Evolutionary conservation across 129 eudicot genomes (phyloP), one percentile per base, ranked within the genome.

Genomic region (Lactuca sativa): DNA sequence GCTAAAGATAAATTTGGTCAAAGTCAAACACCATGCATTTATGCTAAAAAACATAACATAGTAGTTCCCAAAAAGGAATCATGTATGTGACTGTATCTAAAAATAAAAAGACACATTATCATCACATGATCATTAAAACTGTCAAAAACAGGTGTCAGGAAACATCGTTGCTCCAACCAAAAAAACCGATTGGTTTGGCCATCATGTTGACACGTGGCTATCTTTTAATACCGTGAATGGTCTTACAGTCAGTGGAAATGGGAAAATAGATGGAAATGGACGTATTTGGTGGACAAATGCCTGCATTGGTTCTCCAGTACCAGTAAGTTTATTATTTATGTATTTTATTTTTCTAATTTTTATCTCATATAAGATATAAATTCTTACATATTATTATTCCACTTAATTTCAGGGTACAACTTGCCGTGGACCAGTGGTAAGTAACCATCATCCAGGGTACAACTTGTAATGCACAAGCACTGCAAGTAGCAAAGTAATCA

Each of bases 371-470:
- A 10, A 14, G 34, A 11, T 57, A 11, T 49, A 4, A 31, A 37
- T 47, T 63, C 32, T 68, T 74, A 72, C 67, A 44, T 59, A 37
- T 31, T 7, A 37, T 31, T 7, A 16, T 43, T 56, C 25, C 6
- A 9, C 62, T n/a, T 36, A 56, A 38, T 48, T 75, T 72, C 82
- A 87, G 95, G 84, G 80, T 21, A 61, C 51, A 67, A 7, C 65
- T 59, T 87, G 95, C 83, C 86, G 80, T 59, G 95, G 82, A 71
- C 88, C 95, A 67, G 57, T 75, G 33, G 95, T 84, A 80, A 77
- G 90, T 77, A 75, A 67, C 32, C 55, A 32, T 11, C 16, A 69
- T 41, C 41, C 52, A 38, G 1, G 15, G 52, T 47, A 47, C 15
- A 47, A 43, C 49, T 43, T 43, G 49, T 43, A 2, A 43, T 43